Conservation (phyloP, 306 rosid genomes). For the Myrica gale region DNA sequence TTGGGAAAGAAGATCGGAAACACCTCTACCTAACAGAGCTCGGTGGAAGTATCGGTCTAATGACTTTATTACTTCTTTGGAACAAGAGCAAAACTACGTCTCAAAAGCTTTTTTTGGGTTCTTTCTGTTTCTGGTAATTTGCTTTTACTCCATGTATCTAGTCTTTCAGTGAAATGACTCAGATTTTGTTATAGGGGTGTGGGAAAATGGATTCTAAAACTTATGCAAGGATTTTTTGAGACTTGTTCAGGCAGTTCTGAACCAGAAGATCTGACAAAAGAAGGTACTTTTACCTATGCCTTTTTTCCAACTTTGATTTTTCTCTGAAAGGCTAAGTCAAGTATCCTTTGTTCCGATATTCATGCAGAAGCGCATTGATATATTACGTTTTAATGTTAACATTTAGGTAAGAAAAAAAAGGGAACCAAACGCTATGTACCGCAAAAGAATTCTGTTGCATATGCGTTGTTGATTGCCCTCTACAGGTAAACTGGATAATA, state of each 20-base stretch:
- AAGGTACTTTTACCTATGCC: conserved; percentile 37
- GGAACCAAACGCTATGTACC: conserved; percentile 67
- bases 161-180: conserved; percentile 16
- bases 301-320: conserved; percentile 1
- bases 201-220: conserved; percentile 89
- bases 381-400: conserved; percentile 11
- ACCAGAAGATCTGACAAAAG: conserved; percentile 50
- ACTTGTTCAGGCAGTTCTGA: conserved; percentile 46
- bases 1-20: background rate
- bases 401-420: conserved; percentile 56
- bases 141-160: background rate
- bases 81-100: background rate
- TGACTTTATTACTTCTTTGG: background rate
- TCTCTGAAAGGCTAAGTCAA: too few relatives aligned
- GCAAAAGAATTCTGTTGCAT: conserved; percentile 79
- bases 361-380: background rate
- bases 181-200: conserved; percentile 64
- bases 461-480: conserved; percentile 78
- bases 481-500: conserved; percentile 44
- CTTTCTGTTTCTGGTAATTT: background rate
- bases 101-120: background rate
- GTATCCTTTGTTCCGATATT: background rate
- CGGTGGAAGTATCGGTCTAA: background rate
- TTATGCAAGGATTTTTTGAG: conserved; percentile 77
- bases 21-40: background rate